phyloP scores from a whole-genome alignment of 768 basidiomycete genomes.

The Rickenella mellea region DNA sequence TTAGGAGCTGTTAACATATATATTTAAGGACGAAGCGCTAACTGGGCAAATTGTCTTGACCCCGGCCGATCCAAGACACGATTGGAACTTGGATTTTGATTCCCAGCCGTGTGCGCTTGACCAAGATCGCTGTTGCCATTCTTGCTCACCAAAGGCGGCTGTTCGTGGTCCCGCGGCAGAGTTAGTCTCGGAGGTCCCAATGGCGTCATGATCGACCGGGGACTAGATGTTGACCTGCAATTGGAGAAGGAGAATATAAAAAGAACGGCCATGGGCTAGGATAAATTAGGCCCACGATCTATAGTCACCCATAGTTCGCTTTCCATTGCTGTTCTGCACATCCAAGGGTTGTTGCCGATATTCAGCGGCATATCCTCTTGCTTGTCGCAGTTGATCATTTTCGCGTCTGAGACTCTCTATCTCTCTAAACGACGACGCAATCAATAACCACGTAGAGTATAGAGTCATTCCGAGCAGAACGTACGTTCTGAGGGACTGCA shows the following conservation, averaged over 20 bases:
- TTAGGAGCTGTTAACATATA: conserved; percentile 14
- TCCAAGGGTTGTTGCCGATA: conserved; percentile 25
- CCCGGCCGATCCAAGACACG: conserved; percentile 27
- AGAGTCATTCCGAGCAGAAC: conserved; percentile 5
- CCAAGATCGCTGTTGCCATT: conserved; percentile 9
- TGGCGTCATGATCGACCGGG: conserved; percentile 46
- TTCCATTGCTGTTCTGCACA: conserved; percentile 47
- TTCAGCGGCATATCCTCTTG: conserved; percentile 20
- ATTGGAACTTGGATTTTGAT: conserved; percentile 1
- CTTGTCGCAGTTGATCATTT: conserved; percentile 36
- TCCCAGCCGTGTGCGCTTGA: conserved; percentile 7
- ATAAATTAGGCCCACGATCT: conserved; percentile 9
- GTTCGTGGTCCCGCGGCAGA: conserved; percentile 49
- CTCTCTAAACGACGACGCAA: conserved; percentile 25
- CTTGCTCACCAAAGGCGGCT: conserved; percentile 29
- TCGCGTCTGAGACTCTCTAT: conserved; percentile 40
- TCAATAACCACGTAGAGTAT: neutral
- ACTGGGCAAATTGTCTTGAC: conserved; percentile 44
- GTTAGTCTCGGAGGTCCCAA: conserved; percentile 59
- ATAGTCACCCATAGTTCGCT: conserved; percentile 44
- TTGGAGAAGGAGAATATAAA: neutral
- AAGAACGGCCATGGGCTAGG: conserved; percentile 6
- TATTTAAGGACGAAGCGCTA: conserved; percentile 10
- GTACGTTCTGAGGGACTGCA: conserved; percentile 45
- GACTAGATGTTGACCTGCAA: conserved; percentile 42